Conservation (phyloP, 345 rosid genomes). For the Clarkia xantiana region DNA sequence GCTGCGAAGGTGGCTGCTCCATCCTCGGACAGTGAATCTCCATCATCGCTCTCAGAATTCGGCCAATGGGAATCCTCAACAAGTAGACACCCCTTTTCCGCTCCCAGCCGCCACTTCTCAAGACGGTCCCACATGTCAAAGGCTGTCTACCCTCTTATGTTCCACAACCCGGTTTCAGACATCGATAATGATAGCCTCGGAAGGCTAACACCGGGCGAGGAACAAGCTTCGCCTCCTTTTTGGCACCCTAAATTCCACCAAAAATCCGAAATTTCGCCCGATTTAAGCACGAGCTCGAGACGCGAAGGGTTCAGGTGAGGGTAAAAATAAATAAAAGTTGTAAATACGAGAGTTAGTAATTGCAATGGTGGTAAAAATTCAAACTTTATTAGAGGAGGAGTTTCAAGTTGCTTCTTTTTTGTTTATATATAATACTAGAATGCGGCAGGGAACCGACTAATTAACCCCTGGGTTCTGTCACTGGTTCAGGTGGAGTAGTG, state of each 20-base stretch:
- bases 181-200: constrained; percentile 20
- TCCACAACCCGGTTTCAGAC: constrained; percentile 71
- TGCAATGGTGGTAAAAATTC: too few relatives aligned
- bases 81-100: constrained; percentile 26
- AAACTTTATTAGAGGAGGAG: too few relatives aligned
- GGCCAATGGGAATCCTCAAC: constrained; percentile 33
- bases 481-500: constrained; percentile 50
- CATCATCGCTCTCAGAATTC: constrained; percentile 38
- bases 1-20: constrained; percentile 19
- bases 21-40: constrained; percentile 49
- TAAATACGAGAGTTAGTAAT: too few relatives aligned
- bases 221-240: constrained; percentile 29
- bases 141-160: constrained; percentile 56
- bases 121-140: constrained; percentile 41
- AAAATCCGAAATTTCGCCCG: constrained; percentile 38
- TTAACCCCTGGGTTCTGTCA: too few relatives aligned
- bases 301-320: constrained; percentile 29
- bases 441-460: too few relatives aligned
- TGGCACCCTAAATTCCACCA: constrained; percentile 22
- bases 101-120: constrained; percentile 19
- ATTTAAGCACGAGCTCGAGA: constrained; percentile 45
- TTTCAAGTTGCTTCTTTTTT: too few relatives aligned
- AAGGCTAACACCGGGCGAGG: constrained; percentile 34
- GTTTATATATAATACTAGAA: too few relatives aligned
- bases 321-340: too few relatives aligned